Evolutionary conservation across 2,329 filamentous ascomycete species (phyloP), one percentile per base, ranked within the genome.

Genomic region (Xylariomycetidae sp.): DNA sequence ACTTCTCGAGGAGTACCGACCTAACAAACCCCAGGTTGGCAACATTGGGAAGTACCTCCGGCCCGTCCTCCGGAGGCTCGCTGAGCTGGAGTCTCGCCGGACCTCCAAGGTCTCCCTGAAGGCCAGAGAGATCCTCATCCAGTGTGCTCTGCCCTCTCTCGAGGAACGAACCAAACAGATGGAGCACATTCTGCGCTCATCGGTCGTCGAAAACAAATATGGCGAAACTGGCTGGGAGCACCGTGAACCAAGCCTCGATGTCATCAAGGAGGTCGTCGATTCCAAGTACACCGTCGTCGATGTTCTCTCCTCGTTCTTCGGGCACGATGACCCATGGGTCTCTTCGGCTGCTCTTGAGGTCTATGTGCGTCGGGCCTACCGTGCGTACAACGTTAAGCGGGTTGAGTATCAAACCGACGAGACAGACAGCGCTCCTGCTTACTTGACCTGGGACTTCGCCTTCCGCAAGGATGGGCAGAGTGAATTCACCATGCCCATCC

Each of bases 231-330:
- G 90, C 32, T 95, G 86, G 85, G 90, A 95, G 44, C 92, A 98
- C 66, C 76, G 92, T 47, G 85, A 95, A 63, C 92, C 92, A 29
- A 86, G 83, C 63, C 68, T 94, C 34, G 84, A 93, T 15, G 72
- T 94, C 44, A 82, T 98, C 65, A 95, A 95, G 71, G 92, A 98
- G 62, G 89, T 98, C 19, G 87, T 98, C 32, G 92, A 98, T 63
- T 96, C 92, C 34, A 94, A 94, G 67, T 96, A 93, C 69, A 96
- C 90, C 25, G 92, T 98, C 44, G 95, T 95, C 50, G 92, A 98
- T 56, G 92, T 98, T 13, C 65, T 98, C 46, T 85, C 90, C 6
- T 80, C 87, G 37, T 98, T 98, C 77, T 98, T 98, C 57, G 85
- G 81, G 20, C 88, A 98, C 63, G 77, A 85, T 25, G 92, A 98